Evolutionary conservation across 257 asterid genomes (phyloP).

Genomic region (Solanum gracilifrons): DNA sequence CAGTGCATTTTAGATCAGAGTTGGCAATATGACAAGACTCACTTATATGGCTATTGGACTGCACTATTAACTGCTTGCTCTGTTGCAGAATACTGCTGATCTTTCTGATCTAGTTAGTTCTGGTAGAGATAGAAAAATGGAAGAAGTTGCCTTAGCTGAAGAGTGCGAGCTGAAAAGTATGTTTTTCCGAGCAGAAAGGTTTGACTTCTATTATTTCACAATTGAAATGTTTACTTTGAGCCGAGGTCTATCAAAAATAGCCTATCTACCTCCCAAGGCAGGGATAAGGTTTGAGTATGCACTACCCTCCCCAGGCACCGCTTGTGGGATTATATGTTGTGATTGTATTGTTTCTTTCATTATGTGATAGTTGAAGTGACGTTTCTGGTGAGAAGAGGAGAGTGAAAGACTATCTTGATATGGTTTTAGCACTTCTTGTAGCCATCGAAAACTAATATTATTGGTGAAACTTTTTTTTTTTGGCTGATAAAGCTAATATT

Average conservation of each 20-base stretch:
- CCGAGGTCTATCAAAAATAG: not conserved
- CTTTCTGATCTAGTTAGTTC: slow-evolving; percentile 90
- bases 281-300: not conserved
- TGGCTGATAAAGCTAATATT: not conserved
- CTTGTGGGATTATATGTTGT: not conserved
- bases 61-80: slow-evolving; percentile 9
- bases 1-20: not conserved
- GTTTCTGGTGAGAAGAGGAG: not conserved
- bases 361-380: not conserved
- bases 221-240: not conserved
- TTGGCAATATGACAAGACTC: slow-evolving; percentile 4
- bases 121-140: slow-evolving; percentile 83
- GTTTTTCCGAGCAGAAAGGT: slow-evolving; percentile 85
- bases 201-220: not conserved
- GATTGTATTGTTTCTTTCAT: not conserved
- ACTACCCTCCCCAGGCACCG: not conserved
- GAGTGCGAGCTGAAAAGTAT: slow-evolving; percentile 66
- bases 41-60: not conserved
- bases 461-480: not conserved
- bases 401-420: not conserved
- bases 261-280: not conserved
- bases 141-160: slow-evolving; percentile 77
- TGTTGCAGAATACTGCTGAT: slow-evolving; percentile 66
- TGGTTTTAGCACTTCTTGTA: not conserved
- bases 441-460: not conserved